Percentiles rank a stretch among this genome's conserved stretches.
Evolutionary conservation across 495 filamentous ascomycete genomes (phyloP).

Genomic region (Hypoxylon perforatum): DNA sequence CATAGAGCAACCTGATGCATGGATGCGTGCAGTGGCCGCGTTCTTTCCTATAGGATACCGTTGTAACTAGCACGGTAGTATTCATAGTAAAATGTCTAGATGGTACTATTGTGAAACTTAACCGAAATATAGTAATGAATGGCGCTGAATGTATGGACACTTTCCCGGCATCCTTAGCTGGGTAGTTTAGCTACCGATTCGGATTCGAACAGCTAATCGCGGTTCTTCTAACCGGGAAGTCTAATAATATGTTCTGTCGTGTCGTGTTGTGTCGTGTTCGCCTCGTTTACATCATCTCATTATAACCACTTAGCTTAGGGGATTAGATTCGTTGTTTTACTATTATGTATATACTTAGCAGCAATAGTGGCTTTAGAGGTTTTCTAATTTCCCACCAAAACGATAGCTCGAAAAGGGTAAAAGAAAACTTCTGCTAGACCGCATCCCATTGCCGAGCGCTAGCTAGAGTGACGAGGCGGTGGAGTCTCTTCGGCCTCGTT

Average conservation of each 20-base stretch:
- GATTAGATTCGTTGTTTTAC: slow-evolving; percentile 13
- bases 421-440: slow-evolving; percentile 32
- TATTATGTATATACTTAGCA: background rate
- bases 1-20: slow-evolving; percentile 36
- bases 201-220: slow-evolving; percentile 3
- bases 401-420: slow-evolving; percentile 8
- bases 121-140: slow-evolving; percentile 11
- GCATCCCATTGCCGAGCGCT: slow-evolving; percentile 38
- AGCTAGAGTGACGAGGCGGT: slow-evolving; percentile 37
- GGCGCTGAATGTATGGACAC: slow-evolving; percentile 19
- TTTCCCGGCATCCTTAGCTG: slow-evolving; percentile 14
- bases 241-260: background rate
- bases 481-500: slow-evolving; percentile 33
- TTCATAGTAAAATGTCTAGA: slow-evolving; percentile 15
- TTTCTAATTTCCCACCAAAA: slow-evolving; percentile 5
- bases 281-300: slow-evolving; percentile 2
- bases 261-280: too few species aligned
- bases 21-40: slow-evolving; percentile 32
- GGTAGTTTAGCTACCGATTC: background rate
- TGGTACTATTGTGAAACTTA: slow-evolving; percentile 19
- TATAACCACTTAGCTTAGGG: slow-evolving; percentile 7
- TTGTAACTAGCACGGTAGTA: slow-evolving; percentile 5
- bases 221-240: background rate
- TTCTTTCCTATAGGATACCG: slow-evolving; percentile 38
- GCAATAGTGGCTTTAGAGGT: background rate